These are phyloP conservation scores for Oxyria digyna DNA, from an alignment of 148 eudicot genomes.

Conservation along the genomic window DNA sequence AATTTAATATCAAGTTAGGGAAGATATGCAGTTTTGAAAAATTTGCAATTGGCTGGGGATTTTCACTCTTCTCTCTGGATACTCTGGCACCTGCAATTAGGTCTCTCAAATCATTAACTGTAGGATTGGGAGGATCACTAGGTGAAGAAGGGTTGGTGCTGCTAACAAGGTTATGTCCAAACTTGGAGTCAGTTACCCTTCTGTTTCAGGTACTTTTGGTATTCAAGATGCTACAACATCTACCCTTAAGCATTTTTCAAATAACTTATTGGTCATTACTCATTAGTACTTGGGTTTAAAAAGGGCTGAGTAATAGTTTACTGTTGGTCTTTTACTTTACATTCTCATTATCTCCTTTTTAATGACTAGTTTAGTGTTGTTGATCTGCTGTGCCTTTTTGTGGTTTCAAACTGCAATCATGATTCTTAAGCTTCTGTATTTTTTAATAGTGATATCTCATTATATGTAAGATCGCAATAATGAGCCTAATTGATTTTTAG, in stretches of 20 bases:
- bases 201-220: slow-evolving; percentile 54
- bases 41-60: slow-evolving; percentile 80
- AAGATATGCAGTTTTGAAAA: slow-evolving; percentile 55
- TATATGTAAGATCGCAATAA: background rate
- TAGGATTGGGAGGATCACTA: slow-evolving; percentile 80
- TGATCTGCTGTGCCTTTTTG: background rate
- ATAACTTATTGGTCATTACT: background rate
- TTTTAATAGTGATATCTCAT: background rate
- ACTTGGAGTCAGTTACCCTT: slow-evolving; percentile 54
- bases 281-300: background rate
- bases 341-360: background rate
- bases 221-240: background rate
- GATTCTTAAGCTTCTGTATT: background rate
- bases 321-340: background rate
- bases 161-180: slow-evolving; percentile 45
- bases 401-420: background rate
- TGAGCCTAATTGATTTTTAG: background rate
- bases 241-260: background rate
- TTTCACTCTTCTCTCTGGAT: slow-evolving; percentile 38
- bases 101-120: slow-evolving; percentile 33
- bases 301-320: background rate
- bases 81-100: slow-evolving; percentile 39
- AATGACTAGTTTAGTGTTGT: background rate
- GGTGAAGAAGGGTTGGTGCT: slow-evolving; percentile 52
- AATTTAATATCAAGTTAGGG: slow-evolving; percentile 31